Evolutionary conservation across 164 flowering plant genomes (phyloP).

Genomic region (Paratinospora sagittata): DNA sequence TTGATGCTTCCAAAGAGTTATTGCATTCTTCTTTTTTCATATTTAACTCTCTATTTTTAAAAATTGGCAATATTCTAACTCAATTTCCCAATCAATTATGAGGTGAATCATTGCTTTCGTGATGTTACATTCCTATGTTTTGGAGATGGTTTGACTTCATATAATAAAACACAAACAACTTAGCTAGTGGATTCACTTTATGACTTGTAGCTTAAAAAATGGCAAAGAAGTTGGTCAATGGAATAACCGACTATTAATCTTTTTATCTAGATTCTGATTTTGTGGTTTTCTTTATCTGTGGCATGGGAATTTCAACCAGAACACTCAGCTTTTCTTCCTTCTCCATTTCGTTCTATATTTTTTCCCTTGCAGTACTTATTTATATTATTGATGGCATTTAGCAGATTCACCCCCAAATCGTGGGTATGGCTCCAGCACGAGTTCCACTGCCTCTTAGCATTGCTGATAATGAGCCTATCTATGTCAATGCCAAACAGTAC

Average conservation of each 20-base stretch:
- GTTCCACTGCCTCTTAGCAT: slow-evolving; percentile 62
- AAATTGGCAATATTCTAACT: background rate
- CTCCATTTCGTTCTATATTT: background rate
- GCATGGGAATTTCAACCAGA: background rate
- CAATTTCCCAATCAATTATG: background rate
- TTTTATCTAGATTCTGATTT: background rate
- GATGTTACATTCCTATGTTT: background rate
- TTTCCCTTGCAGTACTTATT: background rate
- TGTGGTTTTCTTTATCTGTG: background rate
- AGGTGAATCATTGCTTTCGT: background rate
- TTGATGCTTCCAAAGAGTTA: background rate
- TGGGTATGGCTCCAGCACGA: slow-evolving; percentile 46
- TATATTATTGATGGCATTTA: slow-evolving; percentile 7
- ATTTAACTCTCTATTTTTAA: background rate
- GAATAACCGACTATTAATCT: background rate
- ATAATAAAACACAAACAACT: background rate
- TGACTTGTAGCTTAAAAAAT: background rate
- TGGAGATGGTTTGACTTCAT: background rate
- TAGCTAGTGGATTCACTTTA: background rate
- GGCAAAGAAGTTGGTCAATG: background rate
- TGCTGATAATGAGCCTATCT: slow-evolving; percentile 73
- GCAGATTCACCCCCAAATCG: slow-evolving; percentile 52
- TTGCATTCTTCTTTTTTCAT: background rate
- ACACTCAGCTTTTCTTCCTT: background rate
- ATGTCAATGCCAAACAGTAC: slow-evolving; percentile 82